Percentiles rank a stretch among this genome's conserved stretches.
These are phyloP conservation scores for Penicillium sp. DNA, from an alignment of 2,329 filamentous ascomycete genomes.

Conservation along the genomic window DNA sequence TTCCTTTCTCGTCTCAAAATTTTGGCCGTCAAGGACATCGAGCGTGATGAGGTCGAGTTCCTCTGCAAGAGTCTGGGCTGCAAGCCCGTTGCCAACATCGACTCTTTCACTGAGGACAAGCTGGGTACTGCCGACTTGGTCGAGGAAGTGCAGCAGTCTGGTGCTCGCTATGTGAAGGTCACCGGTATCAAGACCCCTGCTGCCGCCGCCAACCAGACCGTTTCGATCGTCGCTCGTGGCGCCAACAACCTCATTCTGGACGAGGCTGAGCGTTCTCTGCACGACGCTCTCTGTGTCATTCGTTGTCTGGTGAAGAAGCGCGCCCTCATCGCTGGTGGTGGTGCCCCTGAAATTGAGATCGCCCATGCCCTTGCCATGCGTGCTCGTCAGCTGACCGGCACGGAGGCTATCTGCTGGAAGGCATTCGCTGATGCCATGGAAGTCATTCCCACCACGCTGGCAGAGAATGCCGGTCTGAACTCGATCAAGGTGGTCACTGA, in stretches of 20 bases:
- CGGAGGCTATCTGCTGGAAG: conserved; percentile 97
- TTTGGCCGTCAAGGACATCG: conserved; percentile 90
- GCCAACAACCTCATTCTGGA: conserved; percentile 91
- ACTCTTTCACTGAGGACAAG: conserved; percentile 99
- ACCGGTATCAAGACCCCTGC: conserved; percentile 75
- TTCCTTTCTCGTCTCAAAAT: conserved; percentile 97
- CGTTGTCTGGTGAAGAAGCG: conserved; percentile 98
- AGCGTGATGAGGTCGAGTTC: conserved; percentile 97
- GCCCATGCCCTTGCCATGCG: conserved; percentile 75
- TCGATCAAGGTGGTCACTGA: conserved; percentile 98
- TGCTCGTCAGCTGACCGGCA: conserved; percentile 73
- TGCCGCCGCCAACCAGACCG: conserved; percentile 56
- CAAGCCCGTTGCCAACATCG: conserved; percentile 96
- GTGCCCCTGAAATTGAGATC: conserved; percentile 93
- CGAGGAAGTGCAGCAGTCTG: conserved; percentile 79
- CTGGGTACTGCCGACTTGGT: conserved; percentile 86
- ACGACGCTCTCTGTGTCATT: conserved; percentile 95
- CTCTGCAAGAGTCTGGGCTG: conserved; percentile 98
- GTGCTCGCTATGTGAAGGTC: conserved; percentile 87
- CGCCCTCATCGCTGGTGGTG: conserved; percentile 93
- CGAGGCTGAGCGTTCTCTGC: conserved; percentile 89
- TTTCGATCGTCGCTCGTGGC: conserved; percentile 87
- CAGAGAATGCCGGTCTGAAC: conserved; percentile 94
- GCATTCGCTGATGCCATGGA: conserved; percentile 96
- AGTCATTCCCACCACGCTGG: conserved; percentile 89